Evolutionary conservation across 2,329 filamentous ascomycete species (phyloP).

Genomic region (Plectosphaerella sp.): DNA sequence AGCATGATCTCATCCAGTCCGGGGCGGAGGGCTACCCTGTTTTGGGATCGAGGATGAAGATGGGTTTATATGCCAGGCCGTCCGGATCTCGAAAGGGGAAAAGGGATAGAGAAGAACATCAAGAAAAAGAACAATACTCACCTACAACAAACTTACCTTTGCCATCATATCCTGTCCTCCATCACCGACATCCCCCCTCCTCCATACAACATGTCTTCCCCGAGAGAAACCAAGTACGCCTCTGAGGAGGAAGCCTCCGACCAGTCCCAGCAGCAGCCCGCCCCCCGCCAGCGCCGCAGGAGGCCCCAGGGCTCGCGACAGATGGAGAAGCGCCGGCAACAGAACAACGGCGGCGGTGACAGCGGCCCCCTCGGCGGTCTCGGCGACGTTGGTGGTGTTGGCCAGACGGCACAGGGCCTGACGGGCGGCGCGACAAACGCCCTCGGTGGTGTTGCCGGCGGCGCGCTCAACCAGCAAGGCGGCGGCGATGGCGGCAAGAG

Average conservation of each 20-base stretch:
- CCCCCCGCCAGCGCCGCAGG: slow-evolving; percentile 14
- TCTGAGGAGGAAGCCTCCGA: slow-evolving; percentile 26
- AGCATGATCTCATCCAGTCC: slow-evolving; percentile 15
- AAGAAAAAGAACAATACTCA: slow-evolving; percentile 3
- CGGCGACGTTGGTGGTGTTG: slow-evolving; percentile 26
- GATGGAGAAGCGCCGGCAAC: slow-evolving; percentile 16
- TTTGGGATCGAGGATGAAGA: slow-evolving; percentile 8
- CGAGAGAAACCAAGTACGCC: slow-evolving; percentile 27
- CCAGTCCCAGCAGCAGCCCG: slow-evolving; percentile 23
- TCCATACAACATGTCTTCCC: slow-evolving; percentile 20
- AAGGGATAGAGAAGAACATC: neutral
- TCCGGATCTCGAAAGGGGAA: slow-evolving; percentile 1
- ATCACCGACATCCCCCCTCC: slow-evolving; percentile 3
- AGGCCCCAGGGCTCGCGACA: slow-evolving; percentile 12
- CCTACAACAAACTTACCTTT: neutral
- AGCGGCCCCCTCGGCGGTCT: slow-evolving; percentile 22
- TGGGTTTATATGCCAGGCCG: slow-evolving; percentile 13
- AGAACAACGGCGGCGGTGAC: slow-evolving; percentile 14
- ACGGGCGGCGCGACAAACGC: slow-evolving; percentile 34
- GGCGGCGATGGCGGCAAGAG: slow-evolving; percentile 38
- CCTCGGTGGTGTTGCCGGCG: slow-evolving; percentile 33
- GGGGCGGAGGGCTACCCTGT: slow-evolving; percentile 9
- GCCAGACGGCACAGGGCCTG: slow-evolving; percentile 28
- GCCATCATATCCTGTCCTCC: neutral
- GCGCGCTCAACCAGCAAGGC: slow-evolving; percentile 25